phyloP scores from a whole-genome alignment of 495 filamentous ascomycete species.

The Oidiodendron maius region DNA sequence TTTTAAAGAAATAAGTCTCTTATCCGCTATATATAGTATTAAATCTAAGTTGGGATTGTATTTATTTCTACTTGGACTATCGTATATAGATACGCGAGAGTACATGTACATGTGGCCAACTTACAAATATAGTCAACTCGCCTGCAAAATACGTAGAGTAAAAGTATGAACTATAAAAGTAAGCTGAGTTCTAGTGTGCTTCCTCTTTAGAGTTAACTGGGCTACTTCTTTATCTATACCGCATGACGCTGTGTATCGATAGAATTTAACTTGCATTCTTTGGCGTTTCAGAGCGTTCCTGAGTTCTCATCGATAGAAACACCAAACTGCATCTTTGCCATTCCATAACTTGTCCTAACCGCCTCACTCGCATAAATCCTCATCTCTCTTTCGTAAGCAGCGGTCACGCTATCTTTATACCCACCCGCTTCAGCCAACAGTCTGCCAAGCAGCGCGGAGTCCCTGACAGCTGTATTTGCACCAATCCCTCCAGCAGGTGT shows the following conservation, averaged over 20 bases:
- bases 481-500: slow-evolving; percentile 56
- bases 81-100: no score
- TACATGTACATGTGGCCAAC: no score
- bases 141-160: no score
- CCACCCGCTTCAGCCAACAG: slow-evolving; percentile 38
- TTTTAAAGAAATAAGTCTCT: no score
- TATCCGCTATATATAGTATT: no score
- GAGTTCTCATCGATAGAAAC: slow-evolving; percentile 34
- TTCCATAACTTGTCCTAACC: slow-evolving; percentile 38
- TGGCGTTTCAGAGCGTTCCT: slow-evolving; percentile 18
- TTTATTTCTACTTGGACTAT: no score
- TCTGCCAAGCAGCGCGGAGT: slow-evolving; percentile 42
- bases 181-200: no score
- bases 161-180: no score
- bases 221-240: no score
- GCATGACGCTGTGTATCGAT: background rate
- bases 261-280: background rate
- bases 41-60: no score
- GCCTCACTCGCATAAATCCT: slow-evolving; percentile 47
- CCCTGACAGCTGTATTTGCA: slow-evolving; percentile 50
- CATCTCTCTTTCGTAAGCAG: slow-evolving; percentile 49
- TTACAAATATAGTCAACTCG: no score
- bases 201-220: no score
- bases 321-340: slow-evolving; percentile 32
- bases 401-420: slow-evolving; percentile 35